A percentile compares a stretch with the other conserved stretches of the same genome.
phyloP scores from a whole-genome alignment of 148 eudicot genomes.

The Rhododendron molle region DNA sequence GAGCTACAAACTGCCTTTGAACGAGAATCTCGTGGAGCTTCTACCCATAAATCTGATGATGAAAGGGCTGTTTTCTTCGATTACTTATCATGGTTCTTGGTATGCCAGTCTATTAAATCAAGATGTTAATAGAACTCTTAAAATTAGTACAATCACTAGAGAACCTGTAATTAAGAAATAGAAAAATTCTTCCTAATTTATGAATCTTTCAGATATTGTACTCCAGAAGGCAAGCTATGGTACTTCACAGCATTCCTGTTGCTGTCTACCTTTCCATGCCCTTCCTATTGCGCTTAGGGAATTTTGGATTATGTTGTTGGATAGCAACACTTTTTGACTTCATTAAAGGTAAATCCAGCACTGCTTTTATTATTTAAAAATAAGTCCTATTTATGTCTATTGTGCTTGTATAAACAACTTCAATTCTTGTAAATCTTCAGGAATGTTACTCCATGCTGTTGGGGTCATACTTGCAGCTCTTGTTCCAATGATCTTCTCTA shows the following conservation, averaged over 20 bases:
- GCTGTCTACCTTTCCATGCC: conserved; percentile 62
- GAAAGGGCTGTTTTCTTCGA: conserved; percentile 83
- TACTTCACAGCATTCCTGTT: conserved; percentile 71
- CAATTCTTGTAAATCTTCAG: conserved; percentile 34
- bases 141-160: background rate
- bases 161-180: background rate
- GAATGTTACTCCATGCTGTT: conserved; percentile 52
- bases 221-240: conserved; percentile 55
- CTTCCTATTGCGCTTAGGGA: conserved; percentile 36
- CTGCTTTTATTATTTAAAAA: background rate
- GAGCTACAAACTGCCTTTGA: conserved; percentile 55
- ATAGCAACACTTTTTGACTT: conserved; percentile 46
- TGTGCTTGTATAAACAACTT: background rate
- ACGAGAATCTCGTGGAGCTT: conserved; percentile 35
- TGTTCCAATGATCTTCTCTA: conserved; percentile 58
- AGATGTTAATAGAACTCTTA: background rate
- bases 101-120: conserved; percentile 15
- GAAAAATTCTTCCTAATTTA: background rate
- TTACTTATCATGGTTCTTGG: conserved; percentile 81
- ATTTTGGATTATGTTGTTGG: conserved; percentile 35
- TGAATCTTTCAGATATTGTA: conserved; percentile 56
- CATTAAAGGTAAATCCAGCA: conserved; percentile 55
- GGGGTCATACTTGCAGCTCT: conserved; percentile 60
- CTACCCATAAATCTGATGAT: conserved; percentile 32
- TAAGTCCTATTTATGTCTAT: background rate